Conservation (phyloP, 345 rosid genomes). For the Balakata baccata region DNA sequence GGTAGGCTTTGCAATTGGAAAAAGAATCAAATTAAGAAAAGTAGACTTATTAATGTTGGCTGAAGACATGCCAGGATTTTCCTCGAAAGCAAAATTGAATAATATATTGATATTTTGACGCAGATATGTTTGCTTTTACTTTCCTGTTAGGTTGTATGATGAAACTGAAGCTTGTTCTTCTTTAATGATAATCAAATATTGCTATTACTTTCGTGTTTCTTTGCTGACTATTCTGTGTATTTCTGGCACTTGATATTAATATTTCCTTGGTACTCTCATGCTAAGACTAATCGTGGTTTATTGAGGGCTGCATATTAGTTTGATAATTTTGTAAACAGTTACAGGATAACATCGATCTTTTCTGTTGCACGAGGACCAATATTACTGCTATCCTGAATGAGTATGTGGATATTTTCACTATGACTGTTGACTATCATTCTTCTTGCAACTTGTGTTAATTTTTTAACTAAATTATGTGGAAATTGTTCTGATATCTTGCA, state of each 20-base stretch:
- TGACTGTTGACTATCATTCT: slow-evolving; percentile 4
- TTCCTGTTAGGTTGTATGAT: neutral
- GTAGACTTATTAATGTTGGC: no score
- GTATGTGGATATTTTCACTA: slow-evolving; percentile 46
- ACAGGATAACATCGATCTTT: slow-evolving; percentile 73
- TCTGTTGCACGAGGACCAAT: slow-evolving; percentile 63
- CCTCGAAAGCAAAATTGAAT: neutral
- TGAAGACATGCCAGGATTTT: no score
- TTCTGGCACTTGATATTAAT: neutral
- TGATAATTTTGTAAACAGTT: slow-evolving; percentile 49
- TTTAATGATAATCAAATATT: neutral
- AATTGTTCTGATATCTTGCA: slow-evolving; percentile 33
- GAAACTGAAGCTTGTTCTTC: neutral
- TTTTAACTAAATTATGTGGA: slow-evolving; percentile 13
- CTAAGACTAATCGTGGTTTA: neutral
- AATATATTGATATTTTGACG: neutral
- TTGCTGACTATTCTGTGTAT: neutral
- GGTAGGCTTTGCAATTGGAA: no score
- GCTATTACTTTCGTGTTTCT: neutral
- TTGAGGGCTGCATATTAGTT: neutral
- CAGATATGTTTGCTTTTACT: neutral
- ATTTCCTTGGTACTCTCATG: neutral
- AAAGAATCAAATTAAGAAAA: no score
- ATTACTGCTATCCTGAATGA: slow-evolving; percentile 62
- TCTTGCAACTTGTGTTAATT: neutral